Evolutionary conservation across 257 asterid species (phyloP).

Genomic region (Craterostigma plantagineum): DNA sequence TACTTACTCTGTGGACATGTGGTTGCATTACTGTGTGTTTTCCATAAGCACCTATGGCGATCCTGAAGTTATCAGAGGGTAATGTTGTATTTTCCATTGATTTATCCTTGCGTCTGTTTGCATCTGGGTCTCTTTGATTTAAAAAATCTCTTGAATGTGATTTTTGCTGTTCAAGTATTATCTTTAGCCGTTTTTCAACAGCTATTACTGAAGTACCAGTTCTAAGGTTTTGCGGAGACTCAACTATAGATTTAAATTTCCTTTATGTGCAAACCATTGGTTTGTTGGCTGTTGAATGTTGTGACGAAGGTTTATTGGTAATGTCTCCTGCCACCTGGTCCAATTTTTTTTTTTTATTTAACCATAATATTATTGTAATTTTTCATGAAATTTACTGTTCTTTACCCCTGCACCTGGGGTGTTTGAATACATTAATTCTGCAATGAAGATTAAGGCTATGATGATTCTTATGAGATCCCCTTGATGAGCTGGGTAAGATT

Average conservation of each 20-base stretch:
- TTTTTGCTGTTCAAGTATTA: conserved; percentile 35
- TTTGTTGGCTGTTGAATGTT: conserved; percentile 16
- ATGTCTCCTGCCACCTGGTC: conserved; percentile 11
- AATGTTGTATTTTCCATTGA: conserved; percentile 13
- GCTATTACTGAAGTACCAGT: conserved; percentile 38
- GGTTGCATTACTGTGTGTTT: conserved; percentile 90
- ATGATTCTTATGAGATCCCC: conserved; percentile 33
- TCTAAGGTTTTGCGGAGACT: conserved; percentile 47
- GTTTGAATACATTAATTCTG: conserved; percentile 64
- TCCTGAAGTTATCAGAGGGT: conserved; percentile 85
- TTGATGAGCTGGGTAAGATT: conserved; percentile 70
- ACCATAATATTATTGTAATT: no score
- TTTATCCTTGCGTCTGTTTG: conserved; percentile 13
- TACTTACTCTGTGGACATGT: conserved; percentile 96
- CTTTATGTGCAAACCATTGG: conserved; percentile 35
- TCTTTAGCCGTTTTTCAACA: conserved; percentile 53
- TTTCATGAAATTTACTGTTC: no score
- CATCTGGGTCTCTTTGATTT: conserved; percentile 17
- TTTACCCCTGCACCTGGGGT: conserved; percentile 38
- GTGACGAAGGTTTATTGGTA: conserved; percentile 22
- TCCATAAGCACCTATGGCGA: conserved; percentile 79
- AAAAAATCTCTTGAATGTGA: conserved; percentile 11
- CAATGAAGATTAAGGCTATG: no score
- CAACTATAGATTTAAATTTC: conserved; percentile 27
- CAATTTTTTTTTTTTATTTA: no score